Evolutionary conservation across 805 yeast genomes (phyloP).

Genomic region (Ascoidea rubescens): DNA sequence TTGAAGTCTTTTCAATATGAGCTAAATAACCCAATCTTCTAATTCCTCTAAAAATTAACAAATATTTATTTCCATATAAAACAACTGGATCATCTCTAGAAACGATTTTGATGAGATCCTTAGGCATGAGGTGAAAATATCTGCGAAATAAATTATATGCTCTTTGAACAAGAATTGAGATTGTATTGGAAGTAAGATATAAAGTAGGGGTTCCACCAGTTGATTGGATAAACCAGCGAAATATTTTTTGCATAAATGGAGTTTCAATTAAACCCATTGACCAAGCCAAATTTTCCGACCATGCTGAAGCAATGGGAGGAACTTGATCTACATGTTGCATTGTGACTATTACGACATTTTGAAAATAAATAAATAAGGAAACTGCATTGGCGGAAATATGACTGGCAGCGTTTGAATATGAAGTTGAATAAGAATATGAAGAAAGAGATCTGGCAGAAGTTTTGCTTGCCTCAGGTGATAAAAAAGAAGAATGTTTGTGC

Average conservation of each 20-base stretch:
- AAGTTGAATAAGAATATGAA: too few species aligned
- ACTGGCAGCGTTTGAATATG: constrained; percentile 63
- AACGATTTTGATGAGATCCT: constrained; percentile 15
- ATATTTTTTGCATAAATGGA: constrained; percentile 69
- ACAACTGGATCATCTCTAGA: constrained; percentile 21
- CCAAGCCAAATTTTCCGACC: constrained; percentile 92
- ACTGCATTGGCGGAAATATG: constrained; percentile 80
- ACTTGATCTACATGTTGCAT: constrained; percentile 78
- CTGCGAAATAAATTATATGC: constrained; percentile 22
- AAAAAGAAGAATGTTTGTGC: too few species aligned
- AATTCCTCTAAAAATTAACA: constrained; percentile 74
- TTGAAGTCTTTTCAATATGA: constrained; percentile 67
- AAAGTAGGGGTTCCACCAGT: constrained; percentile 82
- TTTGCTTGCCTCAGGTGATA: too few species aligned
- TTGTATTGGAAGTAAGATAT: constrained; percentile 38
- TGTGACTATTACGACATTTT: constrained; percentile 68
- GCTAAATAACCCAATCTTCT: constrained; percentile 69
- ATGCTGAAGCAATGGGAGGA: constrained; percentile 86
- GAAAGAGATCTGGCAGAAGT: too few species aligned
- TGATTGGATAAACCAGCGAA: constrained; percentile 73
- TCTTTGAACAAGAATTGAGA: constrained; percentile 66
- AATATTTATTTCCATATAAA: constrained; percentile 36
- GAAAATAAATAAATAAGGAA: constrained; percentile 77
- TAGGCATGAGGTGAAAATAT: constrained; percentile 13
- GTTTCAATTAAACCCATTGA: constrained; percentile 82